These are phyloP conservation scores for Phaffia rhodozyma DNA, from an alignment of 1,284 basidiomycete genomes.

Conservation along the genomic window DNA sequence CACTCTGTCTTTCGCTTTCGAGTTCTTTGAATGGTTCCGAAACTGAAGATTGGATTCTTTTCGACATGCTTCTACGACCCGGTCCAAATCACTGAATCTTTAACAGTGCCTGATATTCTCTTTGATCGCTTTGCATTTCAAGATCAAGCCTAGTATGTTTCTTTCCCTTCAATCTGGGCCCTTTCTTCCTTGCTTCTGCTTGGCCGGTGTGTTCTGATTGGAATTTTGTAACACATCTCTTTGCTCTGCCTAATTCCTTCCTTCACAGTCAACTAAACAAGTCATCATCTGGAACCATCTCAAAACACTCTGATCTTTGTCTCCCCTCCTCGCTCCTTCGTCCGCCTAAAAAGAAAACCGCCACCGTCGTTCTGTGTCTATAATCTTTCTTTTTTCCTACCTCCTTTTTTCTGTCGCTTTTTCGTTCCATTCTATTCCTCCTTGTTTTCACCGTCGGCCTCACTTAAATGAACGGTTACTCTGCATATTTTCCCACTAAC, in stretches of 20 bases:
- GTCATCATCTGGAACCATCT: too few species aligned
- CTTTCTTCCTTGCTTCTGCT: not conserved
- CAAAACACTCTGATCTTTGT: too few species aligned
- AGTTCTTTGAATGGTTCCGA: not conserved
- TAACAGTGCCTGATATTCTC: slow-evolving; percentile 89
- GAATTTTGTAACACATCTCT: not conserved
- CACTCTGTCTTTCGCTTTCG: not conserved
- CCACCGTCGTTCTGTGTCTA: too few species aligned
- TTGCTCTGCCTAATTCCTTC: not conserved
- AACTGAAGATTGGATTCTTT: not conserved
- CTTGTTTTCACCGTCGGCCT: too few species aligned
- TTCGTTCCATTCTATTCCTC: too few species aligned
- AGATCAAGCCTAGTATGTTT: slow-evolving; percentile 79
- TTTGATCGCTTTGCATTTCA: slow-evolving; percentile 94
- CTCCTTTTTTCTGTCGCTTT: too few species aligned
- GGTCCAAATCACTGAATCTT: not conserved
- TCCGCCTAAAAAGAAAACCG: too few species aligned
- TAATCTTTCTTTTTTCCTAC: too few species aligned
- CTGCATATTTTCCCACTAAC: too few species aligned
- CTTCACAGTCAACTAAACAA: slow-evolving; percentile 1
- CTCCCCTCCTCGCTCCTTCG: too few species aligned
- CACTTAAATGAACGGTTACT: too few species aligned
- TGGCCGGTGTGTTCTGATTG: too few species aligned
- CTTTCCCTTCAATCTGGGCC: not conserved
- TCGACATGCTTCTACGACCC: not conserved